A percentile compares a stretch with the other conserved stretches of the same genome.
Conservation (phyloP, 139 green algal species). For the Yamagishiella unicocca region DNA sequence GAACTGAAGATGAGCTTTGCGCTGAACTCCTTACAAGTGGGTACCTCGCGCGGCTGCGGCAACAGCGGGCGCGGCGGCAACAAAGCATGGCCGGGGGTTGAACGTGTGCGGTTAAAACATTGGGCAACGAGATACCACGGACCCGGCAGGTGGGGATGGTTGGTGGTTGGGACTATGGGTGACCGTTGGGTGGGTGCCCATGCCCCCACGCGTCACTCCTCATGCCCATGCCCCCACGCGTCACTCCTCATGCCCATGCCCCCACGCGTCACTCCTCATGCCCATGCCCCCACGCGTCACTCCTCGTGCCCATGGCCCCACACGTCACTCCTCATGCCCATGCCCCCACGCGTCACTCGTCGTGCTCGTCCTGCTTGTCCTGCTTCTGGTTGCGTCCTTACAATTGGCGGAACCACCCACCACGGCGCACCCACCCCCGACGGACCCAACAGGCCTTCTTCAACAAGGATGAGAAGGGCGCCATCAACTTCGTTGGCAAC, state of each 20-base stretch:
- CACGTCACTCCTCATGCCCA: too few relatives aligned
- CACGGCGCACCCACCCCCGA: too few relatives aligned
- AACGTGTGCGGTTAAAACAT: too few relatives aligned
- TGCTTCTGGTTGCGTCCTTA: too few relatives aligned
- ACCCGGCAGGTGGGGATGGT: background rate
- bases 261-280: background rate
- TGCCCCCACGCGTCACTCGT: too few relatives aligned
- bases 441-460: conserved; percentile 92
- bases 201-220: background rate
- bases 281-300: background rate
- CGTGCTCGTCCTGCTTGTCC: too few relatives aligned
- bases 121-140: too few relatives aligned
- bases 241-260: background rate
- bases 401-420: too few relatives aligned
- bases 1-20: conserved; percentile 78
- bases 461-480: conserved; percentile 56
- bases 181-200: background rate
- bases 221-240: background rate
- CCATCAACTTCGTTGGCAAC: conserved; percentile 91
- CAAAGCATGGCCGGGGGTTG: too few relatives aligned
- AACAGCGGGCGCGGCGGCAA: too few relatives aligned
- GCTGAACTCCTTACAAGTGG: conserved; percentile 88
- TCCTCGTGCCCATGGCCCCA: too few relatives aligned
- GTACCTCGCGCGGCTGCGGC: too few relatives aligned
- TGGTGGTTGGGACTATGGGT: background rate